A percentile compares a stretch with the other conserved stretches of the same genome.
Evolutionary conservation across 805 yeast genomes (phyloP).

Genomic region (Novakomyces olei): DNA sequence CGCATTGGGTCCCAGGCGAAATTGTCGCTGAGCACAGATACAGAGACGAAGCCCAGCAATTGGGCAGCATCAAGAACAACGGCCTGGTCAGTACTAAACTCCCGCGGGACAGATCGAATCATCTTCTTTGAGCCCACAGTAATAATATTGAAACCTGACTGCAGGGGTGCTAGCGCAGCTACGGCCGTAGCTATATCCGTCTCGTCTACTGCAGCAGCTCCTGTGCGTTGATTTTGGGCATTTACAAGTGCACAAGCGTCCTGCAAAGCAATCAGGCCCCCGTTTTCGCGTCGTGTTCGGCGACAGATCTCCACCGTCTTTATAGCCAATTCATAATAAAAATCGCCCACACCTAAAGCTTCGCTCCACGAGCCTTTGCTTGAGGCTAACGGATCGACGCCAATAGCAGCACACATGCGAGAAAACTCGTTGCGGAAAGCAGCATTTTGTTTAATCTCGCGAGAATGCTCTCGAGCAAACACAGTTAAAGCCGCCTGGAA

Average conservation of each 20-base stretch:
- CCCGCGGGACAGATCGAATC: constrained; percentile 40
- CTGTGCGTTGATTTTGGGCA: not conserved
- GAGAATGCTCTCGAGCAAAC: constrained; percentile 51
- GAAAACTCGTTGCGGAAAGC: constrained; percentile 51
- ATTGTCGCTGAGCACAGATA: constrained; percentile 44
- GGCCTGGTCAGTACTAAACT: constrained; percentile 45
- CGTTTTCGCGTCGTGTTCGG: constrained; percentile 46
- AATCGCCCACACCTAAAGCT: constrained; percentile 25
- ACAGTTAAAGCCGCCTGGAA: constrained; percentile 58
- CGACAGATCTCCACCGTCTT: constrained; percentile 58
- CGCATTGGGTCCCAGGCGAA: constrained; percentile 41
- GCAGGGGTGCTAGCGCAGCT: constrained; percentile 30
- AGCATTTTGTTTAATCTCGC: constrained; percentile 40
- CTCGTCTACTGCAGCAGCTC: constrained; percentile 14
- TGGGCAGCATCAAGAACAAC: constrained; percentile 54
- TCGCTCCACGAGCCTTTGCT: constrained; percentile 17
- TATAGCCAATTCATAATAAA: constrained; percentile 44
- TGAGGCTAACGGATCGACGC: constrained; percentile 52
- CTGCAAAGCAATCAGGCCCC: constrained; percentile 52
- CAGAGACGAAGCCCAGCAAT: constrained; percentile 51
- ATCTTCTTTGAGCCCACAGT: constrained; percentile 33
- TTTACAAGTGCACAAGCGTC: constrained; percentile 22
- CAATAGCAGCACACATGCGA: constrained; percentile 53
- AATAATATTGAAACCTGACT: constrained; percentile 48
- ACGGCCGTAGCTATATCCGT: constrained; percentile 39